Base-by-base conservation (phyloP, 441 rosid genomes). In the Aleurites moluccanus region DNA sequence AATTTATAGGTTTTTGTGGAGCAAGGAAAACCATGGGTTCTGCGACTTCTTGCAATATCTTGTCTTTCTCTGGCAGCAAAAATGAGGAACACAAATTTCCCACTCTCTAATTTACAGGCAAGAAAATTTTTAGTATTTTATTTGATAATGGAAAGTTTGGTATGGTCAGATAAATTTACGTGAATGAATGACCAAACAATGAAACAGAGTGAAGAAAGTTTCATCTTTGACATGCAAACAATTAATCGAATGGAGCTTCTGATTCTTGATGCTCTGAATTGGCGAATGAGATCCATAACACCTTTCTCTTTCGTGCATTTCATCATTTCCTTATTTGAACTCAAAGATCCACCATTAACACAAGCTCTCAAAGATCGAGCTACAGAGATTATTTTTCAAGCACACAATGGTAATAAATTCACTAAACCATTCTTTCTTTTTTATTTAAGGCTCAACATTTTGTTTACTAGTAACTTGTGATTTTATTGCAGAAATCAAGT, bases 221-320 rank as follows among this genome's bases (percentile, higher is more conserved):
- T 86, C 76, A 50, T 75, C 14, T 87, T 81, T 42, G 86, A 88
- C 64, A 73, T 80, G 9, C 84, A 79, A 56, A 79, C 85, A 1
- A 63, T 88, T 20, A 83, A 81, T 28, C 74, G 90, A 15, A 90
- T 87, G 92, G 92, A 90, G 83, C 67, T 83, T 20, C 73, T 88
- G 16, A 70, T 90, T 70, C 88, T 89, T 56, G 89, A 82, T 73
- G 88, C 85, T 3, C 72, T 90, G 73, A 78, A 85, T 64, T 90
- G 95, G 95, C 73, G 92, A 75, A 86, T 87, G 92, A 86, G 95
- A 74, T 87, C 92, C 20, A 76, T 90, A 44, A 90, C 95, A 0
- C 95, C 95, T 20, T 86, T 88, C 81, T 83, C 95, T 2, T 90
- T 90, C 56, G 44, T 86, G 47, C 53, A 73, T n/a, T 84, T 83